Conservation (phyloP, 2,329 filamentous ascomycete species). For the Xylariaceae sp. region DNA sequence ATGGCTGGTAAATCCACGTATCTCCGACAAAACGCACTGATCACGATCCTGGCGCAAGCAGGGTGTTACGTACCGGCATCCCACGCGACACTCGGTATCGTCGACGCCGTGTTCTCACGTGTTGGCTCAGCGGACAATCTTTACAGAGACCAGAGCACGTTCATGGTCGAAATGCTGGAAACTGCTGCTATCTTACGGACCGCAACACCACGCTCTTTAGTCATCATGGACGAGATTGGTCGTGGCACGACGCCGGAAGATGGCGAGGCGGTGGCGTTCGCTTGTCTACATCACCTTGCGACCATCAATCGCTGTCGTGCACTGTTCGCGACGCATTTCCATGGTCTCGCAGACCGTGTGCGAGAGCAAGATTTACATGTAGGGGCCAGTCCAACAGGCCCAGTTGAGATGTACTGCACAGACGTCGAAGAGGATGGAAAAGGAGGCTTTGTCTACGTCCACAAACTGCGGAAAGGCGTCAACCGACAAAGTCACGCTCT, state of each 20-base stretch:
- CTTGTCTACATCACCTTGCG: constrained; percentile 80
- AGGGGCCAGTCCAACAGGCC: constrained; percentile 18
- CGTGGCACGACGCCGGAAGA: constrained; percentile 92
- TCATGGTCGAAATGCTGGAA: constrained; percentile 99
- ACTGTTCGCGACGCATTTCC: constrained; percentile 95
- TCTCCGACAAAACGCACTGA: constrained; percentile 89
- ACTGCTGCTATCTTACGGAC: constrained; percentile 85
- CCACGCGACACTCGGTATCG: constrained; percentile 80
- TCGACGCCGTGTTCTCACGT: constrained; percentile 94
- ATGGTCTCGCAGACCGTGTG: constrained; percentile 77
- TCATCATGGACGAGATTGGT: constrained; percentile 98
- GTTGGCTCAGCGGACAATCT: constrained; percentile 93
- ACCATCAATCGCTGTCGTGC: constrained; percentile 73
- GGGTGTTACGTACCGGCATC: constrained; percentile 90
- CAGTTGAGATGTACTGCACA: constrained; percentile 78
- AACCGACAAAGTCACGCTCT: constrained; percentile 88
- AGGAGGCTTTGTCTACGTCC: constrained; percentile 79
- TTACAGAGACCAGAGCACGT: constrained; percentile 93
- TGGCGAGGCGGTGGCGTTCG: constrained; percentile 85
- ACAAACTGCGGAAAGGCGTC: constrained; percentile 75
- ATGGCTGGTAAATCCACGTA: constrained; percentile 99
- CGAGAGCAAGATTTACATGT: constrained; percentile 44
- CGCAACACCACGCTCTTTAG: constrained; percentile 81
- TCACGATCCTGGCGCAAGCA: constrained; percentile 88
- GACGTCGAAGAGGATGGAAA: constrained; percentile 74